phyloP scores from a whole-genome alignment of 2,329 filamentous ascomycete genomes.

The Neopestalotiopsis sp. region DNA sequence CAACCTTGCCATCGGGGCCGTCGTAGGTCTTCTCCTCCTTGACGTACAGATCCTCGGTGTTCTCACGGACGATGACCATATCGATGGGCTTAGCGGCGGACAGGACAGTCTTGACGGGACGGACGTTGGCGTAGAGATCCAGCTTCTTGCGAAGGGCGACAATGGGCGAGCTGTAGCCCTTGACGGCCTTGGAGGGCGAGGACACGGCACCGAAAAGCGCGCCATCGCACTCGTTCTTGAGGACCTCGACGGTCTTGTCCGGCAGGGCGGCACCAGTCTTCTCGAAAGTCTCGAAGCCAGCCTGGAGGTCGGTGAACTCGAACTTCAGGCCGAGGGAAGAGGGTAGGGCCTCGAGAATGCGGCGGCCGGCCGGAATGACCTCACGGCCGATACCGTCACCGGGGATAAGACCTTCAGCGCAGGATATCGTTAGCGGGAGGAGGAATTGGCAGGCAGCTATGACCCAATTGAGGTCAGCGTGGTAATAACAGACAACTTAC shows the following conservation, averaged over 20 bases:
- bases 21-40: slow-evolving; percentile 92
- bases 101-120: slow-evolving; percentile 85
- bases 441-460: not conserved
- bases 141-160: slow-evolving; percentile 95
- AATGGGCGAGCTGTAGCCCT: slow-evolving; percentile 95
- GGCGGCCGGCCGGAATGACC: slow-evolving; percentile 93
- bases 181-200: slow-evolving; percentile 87
- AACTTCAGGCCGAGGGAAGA: slow-evolving; percentile 91
- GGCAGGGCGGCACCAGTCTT: slow-evolving; percentile 87
- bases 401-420: slow-evolving; percentile 80
- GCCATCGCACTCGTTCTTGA: slow-evolving; percentile 91
- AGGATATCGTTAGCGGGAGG: not conserved
- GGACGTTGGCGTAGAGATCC: slow-evolving; percentile 95
- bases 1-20: slow-evolving; percentile 79
- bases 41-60: slow-evolving; percentile 98
- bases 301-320: slow-evolving; percentile 90
- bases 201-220: slow-evolving; percentile 95
- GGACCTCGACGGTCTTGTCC: slow-evolving; percentile 86
- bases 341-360: slow-evolving; percentile 90
- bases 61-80: slow-evolving; percentile 97
- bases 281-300: slow-evolving; percentile 93
- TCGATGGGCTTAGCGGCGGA: slow-evolving; percentile 77
- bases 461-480: not conserved
- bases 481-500: slow-evolving; percentile 45
- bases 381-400: slow-evolving; percentile 98